A percentile compares a stretch with the other conserved stretches of the same genome.
These are phyloP conservation scores for Hymenoscyphus fraxineus DNA, from an alignment of 2,329 filamentous ascomycete genomes.

Conservation along the genomic window DNA sequence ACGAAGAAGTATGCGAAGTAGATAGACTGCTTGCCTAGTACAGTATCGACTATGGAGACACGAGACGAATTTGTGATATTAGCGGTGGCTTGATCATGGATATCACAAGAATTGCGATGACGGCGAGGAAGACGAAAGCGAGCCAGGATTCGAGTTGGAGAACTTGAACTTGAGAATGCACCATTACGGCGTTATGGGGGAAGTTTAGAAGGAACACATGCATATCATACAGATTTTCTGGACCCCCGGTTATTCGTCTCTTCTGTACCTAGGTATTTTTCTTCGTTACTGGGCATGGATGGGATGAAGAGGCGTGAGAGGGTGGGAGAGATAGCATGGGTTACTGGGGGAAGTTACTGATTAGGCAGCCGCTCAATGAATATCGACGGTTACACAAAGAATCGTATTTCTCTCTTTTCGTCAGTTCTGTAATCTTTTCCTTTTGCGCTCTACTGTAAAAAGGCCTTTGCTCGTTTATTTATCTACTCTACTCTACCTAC, in stretches of 20 bases:
- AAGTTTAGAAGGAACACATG: background rate
- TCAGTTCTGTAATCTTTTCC: background rate
- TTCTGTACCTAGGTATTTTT: background rate
- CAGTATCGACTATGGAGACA: background rate
- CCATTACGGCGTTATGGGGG: too few species aligned
- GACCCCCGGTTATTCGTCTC: background rate
- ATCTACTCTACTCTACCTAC: background rate
- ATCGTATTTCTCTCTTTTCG: background rate
- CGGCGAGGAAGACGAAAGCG: too few species aligned
- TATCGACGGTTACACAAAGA: too few species aligned
- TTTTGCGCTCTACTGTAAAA: background rate
- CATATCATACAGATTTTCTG: background rate
- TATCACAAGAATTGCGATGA: too few species aligned
- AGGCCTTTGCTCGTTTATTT: background rate
- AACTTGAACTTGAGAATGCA: too few species aligned
- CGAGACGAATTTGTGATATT: background rate
- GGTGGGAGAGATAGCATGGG: background rate
- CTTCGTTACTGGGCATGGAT: background rate
- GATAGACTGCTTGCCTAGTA: background rate
- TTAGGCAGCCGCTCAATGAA: too few species aligned
- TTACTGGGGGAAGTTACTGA: too few species aligned
- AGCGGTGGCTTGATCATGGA: too few species aligned
- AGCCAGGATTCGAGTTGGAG: too few species aligned
- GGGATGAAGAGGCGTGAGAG: too few species aligned
- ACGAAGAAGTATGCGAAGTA: conserved; percentile 59